phyloP scores from a whole-genome alignment of 2,329 filamentous ascomycete species.

The Nemania diffusa region DNA sequence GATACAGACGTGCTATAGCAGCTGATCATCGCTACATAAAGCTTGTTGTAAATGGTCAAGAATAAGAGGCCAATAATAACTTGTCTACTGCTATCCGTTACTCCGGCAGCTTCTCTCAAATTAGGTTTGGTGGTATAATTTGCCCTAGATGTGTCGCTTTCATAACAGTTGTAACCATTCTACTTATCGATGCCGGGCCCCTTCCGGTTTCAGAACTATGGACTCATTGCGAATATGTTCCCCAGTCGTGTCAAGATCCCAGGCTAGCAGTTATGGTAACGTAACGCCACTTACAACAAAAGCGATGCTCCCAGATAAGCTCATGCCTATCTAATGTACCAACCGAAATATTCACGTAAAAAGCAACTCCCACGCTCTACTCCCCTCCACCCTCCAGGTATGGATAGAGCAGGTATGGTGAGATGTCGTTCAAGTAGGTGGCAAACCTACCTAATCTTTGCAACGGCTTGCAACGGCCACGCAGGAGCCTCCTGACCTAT shows the following conservation, averaged over 20 bases:
- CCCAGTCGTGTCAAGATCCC: background rate
- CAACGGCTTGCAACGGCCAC: background rate
- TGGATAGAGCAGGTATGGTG: background rate
- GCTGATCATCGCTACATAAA: background rate
- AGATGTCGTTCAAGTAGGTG: background rate
- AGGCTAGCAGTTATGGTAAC: too few relatives aligned
- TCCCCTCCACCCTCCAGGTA: background rate
- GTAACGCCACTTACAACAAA: too few relatives aligned
- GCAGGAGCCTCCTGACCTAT: background rate
- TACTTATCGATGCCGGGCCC: background rate
- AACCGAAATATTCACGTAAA: background rate
- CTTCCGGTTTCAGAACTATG: background rate
- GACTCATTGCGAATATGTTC: background rate
- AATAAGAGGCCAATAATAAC: background rate
- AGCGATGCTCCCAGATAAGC: too few relatives aligned
- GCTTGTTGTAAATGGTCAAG: background rate
- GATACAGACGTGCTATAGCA: background rate
- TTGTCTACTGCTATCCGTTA: background rate
- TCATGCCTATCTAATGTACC: background rate
- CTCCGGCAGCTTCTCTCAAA: background rate
- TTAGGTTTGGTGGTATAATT: background rate
- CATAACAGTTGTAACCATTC: too few relatives aligned
- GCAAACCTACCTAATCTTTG: background rate
- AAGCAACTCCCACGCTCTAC: background rate
- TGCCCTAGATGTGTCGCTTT: background rate